phyloP scores from a whole-genome alignment of 192 early-diverging fungal species.

The Coemansia sp. region DNA sequence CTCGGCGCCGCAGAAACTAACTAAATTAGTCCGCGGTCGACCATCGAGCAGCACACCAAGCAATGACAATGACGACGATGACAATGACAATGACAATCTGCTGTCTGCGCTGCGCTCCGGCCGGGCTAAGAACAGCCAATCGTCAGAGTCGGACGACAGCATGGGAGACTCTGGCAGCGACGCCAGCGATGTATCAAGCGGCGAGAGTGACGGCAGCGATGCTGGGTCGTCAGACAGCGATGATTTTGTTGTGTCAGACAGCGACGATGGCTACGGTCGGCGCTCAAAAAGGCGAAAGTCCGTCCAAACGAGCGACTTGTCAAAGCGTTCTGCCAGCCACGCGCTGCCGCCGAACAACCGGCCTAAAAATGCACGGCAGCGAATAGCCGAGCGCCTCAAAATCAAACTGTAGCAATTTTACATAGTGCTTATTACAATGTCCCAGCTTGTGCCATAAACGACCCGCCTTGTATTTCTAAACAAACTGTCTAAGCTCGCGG shows the following conservation, averaged over 20 bases:
- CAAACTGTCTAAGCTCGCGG: constrained; percentile 21
- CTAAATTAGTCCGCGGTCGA: constrained; percentile 33
- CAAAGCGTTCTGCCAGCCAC: neutral
- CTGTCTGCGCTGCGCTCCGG: constrained; percentile 22
- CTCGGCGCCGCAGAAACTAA: neutral
- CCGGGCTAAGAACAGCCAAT: constrained; percentile 3
- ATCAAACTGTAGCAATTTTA: constrained; percentile 34
- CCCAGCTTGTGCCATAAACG: neutral
- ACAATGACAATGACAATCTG: constrained; percentile 2
- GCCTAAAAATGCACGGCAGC: constrained; percentile 27
- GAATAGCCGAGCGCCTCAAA: constrained; percentile 48
- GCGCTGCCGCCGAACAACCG: neutral
- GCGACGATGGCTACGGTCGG: constrained; percentile 11
- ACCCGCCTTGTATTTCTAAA: neutral
- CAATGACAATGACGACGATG: neutral
- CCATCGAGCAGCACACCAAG: constrained; percentile 6
- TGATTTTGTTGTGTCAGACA: constrained; percentile 37
- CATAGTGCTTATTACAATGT: neutral
- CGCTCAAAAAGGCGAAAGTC: constrained; percentile 10
- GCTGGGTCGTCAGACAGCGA: constrained; percentile 13
- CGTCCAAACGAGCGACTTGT: neutral
- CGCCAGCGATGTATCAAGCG: neutral
- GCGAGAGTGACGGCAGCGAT: constrained; percentile 5
- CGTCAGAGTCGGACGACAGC: constrained; percentile 5
- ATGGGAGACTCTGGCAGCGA: constrained; percentile 7